Evolutionary conservation across 1,139 yeast genomes (phyloP).

Genomic region (Blastobotrys persicus): DNA sequence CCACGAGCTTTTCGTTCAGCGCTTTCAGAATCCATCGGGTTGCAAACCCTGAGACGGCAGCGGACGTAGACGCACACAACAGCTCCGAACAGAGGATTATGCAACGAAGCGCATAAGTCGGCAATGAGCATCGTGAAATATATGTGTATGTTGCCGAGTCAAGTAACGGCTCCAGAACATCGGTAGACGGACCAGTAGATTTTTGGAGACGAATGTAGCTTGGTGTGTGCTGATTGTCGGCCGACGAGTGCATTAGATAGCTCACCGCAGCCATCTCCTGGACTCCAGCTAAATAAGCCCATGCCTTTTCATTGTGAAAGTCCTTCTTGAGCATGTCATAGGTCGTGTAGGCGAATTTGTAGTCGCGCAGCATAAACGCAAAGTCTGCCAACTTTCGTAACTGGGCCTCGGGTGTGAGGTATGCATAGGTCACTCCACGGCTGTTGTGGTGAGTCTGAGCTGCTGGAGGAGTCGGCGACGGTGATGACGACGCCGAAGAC

Average conservation of each 20-base stretch:
- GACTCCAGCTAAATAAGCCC: conserved; percentile 78
- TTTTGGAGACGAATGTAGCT: conserved; percentile 3
- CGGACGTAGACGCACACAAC: conserved; percentile 30
- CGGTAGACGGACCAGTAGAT: conserved; percentile 1
- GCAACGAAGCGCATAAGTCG: conserved; percentile 57
- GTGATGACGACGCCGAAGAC: conserved; percentile 20
- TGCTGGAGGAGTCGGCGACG: conserved; percentile 28
- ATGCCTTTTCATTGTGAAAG: conserved; percentile 73
- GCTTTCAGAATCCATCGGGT: conserved; percentile 40
- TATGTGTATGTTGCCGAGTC: conserved; percentile 64
- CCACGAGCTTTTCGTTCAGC: conserved; percentile 37
- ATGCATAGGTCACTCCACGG: conserved; percentile 48
- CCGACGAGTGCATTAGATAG: conserved; percentile 57
- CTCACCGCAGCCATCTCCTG: conserved; percentile 87
- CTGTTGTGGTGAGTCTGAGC: conserved; percentile 38
- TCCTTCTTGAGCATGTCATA: conserved; percentile 83
- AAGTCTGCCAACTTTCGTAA: conserved; percentile 87
- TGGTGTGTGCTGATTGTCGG: conserved; percentile 3
- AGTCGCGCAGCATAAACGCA: conserved; percentile 85
- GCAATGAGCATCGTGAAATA: conserved; percentile 62
- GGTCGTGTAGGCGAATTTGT: conserved; percentile 77
- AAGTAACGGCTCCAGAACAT: conserved; percentile 57
- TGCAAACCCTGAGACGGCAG: conserved; percentile 36
- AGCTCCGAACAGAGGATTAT: conserved; percentile 41
- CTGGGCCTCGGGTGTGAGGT: conserved; percentile 67